Evolutionary conservation across 257 asterid species (phyloP), one percentile per base, ranked within the genome.

Genomic region (Capsicum rhomboideum): DNA sequence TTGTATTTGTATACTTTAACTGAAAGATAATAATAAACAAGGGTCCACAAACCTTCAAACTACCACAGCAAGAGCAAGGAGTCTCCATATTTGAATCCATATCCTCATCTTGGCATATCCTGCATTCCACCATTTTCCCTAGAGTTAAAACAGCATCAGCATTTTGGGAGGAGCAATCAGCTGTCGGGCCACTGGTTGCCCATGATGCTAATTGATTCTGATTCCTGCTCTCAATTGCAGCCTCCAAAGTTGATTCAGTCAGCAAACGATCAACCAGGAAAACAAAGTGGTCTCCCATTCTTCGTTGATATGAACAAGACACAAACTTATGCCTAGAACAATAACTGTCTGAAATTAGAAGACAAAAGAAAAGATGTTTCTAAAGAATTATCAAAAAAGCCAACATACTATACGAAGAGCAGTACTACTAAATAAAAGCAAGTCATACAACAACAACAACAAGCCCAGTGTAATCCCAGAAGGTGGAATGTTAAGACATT

Each of bases 81-180:
- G 93, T 74, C 88, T 96, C 99, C 99, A 96, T 93, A 59, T 88
- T 93, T 1, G 91, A 89, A 89, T 94, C 95, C 34, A 92, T n/a
- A 85, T 92, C 99, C 80, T 96, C 99, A 78, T 96, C 99, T 87
- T 94, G 99, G 88, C 99, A 96, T 87, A 96, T 96, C 89, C 99
- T 92, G 90, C 99, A 96, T 90, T 94, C 98, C 28, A 83, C 97
- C 83, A 92, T 52, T 87, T 96, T 94, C 82, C 91, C 87, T 55
- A 94, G 93, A 82, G 93, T 80, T 80, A 85, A 85, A 88, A 89
- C 82, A 71, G 40, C 90, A 56, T 86, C 93, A 54, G 82, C 31
- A 46, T 88, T 92, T 68, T 88, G 85, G 9, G 85, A 84, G 1
- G 93, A 75, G 83, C 87, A 90, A 26, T 89, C 87, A 23, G 85